Evolutionary conservation across 441 rosid species (phyloP), one percentile per base, ranked within the genome.

Genomic region (Populus trichocarpa): DNA sequence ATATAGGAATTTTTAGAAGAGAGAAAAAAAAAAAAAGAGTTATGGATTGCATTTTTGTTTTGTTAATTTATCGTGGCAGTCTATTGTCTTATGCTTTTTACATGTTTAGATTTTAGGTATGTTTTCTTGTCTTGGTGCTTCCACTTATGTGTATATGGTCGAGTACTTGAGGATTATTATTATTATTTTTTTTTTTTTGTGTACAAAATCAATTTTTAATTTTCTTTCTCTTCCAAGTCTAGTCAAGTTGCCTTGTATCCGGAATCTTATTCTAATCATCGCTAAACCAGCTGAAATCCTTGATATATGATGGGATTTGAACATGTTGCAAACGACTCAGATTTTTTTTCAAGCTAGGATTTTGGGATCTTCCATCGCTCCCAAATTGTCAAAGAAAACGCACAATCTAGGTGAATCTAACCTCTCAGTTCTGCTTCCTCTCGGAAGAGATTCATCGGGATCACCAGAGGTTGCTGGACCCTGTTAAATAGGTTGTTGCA

Each of bases 141-240:
- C 83, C 77, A 81, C 57, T 71, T 77, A 68, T 79, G 84, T 77
- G 79, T 64, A 81, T 53, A 81, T 61, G 66, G 73, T 68, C 77
- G 71, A 72, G 23, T 74, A 72, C 23, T 22, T 20, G 72, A 30
- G 32, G 32, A 30, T 30, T 28, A 79, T 42, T 38, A 35, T 38
- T 23, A 26, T 28, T 28, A 3, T 0, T 3, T 30, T 30, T 22
- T 12, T 18, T 11, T 69, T 0, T 59, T 42, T 9, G 69, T 35
- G 69, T 9, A 12, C 46, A 57, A 40, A 71, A 32, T 30, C 36
- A 65, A 67, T 20, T 42, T 53, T 50, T 50, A 25, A 69, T 28
- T 72, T 25, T 61, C 32, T 30, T 61, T n/a, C 10, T 10, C 23
- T 18, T 53, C 22, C 61, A 53, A 18, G 61, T 32, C 14, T 7